Evolutionary conservation across 345 rosid genomes (phyloP), one percentile per base, ranked within the genome.

Genomic region (Chamaenerion angustifolium): DNA sequence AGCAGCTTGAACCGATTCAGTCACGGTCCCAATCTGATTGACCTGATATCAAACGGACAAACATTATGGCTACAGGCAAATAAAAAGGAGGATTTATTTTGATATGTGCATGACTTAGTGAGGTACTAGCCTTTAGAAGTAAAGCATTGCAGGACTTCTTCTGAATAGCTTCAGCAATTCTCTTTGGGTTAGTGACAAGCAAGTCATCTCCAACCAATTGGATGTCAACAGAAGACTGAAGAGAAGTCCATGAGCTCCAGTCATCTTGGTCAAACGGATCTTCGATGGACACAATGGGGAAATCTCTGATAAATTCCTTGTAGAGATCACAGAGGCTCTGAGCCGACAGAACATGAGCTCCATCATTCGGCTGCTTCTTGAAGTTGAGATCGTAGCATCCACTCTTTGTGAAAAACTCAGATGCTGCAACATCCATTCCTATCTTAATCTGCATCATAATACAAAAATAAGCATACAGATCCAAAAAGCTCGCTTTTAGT

Each of bases 211-310:
- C 95, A 17, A 82, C 96, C 46, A 92, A 66, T 48, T 92, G 98
- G 52, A 92, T 87, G 68, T 82, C 77, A 23, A 87, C 96, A 10
- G 94, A 82, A 59, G 95, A 88, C 63, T 69, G 93, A 51, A 92
- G 62, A 6, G 86, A 88, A 18, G 80, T 67, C 98, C 98, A 92
- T 47, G 98, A 75, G 56, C 76, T 84, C 96, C 98, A 92, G 48
- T 87, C 98, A 65, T 92, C 98, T 68, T 84, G 98, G 72, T 92
- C 98, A 64, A 92, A 92, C 13, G 96, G 98, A 76, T 92, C 95
- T 62, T 92, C 98, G 49, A 84, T 84, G 15, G 96, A 92, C 44
- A 79, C 94, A 42, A 85, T 79, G 25, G 99, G 95, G 73, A 93
- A 93, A 48, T 93, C 95, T 61, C 57, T 82, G 52, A 88, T 67